Evolutionary conservation across 352 stramenopile genomes (phyloP), one percentile per base, ranked within the genome.

Genomic region (Plasmopara muralis): DNA sequence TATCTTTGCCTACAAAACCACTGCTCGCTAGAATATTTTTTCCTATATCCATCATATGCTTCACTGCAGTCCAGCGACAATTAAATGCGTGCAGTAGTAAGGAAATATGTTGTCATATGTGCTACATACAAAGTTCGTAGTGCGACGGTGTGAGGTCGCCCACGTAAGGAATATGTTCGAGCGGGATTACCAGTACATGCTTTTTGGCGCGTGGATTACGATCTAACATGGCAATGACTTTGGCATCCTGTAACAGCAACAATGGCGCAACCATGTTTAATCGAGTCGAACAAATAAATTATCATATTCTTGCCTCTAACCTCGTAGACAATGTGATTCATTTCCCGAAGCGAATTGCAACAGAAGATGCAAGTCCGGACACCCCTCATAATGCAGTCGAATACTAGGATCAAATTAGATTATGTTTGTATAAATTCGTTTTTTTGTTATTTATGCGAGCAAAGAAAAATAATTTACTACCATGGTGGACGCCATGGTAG

Each of bases 171-270:
- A 89, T 85, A 43, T 89, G 79, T 40, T 80, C 52, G 35, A 73
- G 66, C 12, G 79, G 64, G 10, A 89, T 82, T 43, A 89, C 71
- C 35, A 89, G 59, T 43, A 87, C 38, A 31, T 89, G 79, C 34
- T 56, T 68, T 14, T 56, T 58, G 2, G 79, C 76, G 13, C 74
- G 71, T 29, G 79, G 74, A 35, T 84, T 76, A 18, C 64, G 66
- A 53, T 89, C 79, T 33, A 71, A 42, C 47, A 86, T 87, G 1
- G 64, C 79, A 50, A 84, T 64, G n/a, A 86, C 64, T 29, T 57
- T 50, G 13, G 70, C 68, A 66, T 87, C 74, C 79, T 89, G 40
- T 46, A 56, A 7, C 51, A 60, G 14, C 35, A 41, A 46, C 30
- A 48, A 13, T 49, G 12, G 29, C 29, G 30, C 16, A 29, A 20